Evolutionary conservation across 2,329 filamentous ascomycete genomes (phyloP), one percentile per base, ranked within the genome.

Genomic region (Exutisphaerella laricina): DNA sequence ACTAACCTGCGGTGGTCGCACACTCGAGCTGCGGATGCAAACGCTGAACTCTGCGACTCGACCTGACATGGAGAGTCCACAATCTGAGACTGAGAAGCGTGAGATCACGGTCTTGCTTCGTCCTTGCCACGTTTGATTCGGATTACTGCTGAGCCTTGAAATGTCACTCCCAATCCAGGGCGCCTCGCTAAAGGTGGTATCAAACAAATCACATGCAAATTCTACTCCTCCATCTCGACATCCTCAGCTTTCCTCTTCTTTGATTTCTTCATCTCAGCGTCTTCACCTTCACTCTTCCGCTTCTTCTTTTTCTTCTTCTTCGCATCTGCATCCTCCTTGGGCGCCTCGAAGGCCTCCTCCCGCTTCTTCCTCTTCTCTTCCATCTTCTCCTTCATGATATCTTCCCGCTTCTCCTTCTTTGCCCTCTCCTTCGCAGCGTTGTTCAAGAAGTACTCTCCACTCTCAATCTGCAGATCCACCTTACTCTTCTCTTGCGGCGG

Each of bases 401-500:
- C 88, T 60, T 87, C 77, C 53, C 88, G 75, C 60, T 87, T 85
- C 62, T 90, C 84, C 66, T 85, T 82, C 34, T 75, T 80, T 41
- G 82, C 84, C 48, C 89, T 77, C 60, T 94, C 87, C 75, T 94
- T 95, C 47, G 88, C 89, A 61, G 89, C 81, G 73, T 95, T 95
- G 61, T 83, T 82, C 62, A 98, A 69, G 67, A 97, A 97, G 71
- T 94, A 98, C 70, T 97, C 90, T 69, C 92, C 90, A 58, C 80
- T 89, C 74, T 98, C 92, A 71, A 98, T 95, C 76, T 98, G 90
- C 67, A 88, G 70, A 68, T 98, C 92, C 58, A 98, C 79, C 79
- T 97, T 98, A 79, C 89, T 96, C 85, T 95, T 95, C 75, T 98
- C 90, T 54, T 89, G 88, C 31, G 88, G 79, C 5, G 92, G 92